These are phyloP conservation scores for Dissophora globulifera DNA, from an alignment of 192 early-diverging fungal genomes.

Conservation along the genomic window DNA sequence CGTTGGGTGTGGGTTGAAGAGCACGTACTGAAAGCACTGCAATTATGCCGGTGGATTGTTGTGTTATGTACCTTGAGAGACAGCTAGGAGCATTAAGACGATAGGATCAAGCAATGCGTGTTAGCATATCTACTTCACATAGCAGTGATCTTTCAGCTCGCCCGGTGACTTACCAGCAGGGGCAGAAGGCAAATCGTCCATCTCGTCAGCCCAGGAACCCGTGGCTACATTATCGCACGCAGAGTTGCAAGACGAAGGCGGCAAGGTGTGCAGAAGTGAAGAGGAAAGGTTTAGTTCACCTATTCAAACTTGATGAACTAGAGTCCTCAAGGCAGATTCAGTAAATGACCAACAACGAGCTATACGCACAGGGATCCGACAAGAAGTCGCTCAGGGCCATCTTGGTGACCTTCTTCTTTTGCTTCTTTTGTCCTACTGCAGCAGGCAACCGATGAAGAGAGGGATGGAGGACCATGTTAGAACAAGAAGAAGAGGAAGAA, in stretches of 20 bases:
- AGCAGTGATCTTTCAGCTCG: too few species aligned
- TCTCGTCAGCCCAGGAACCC: conserved; percentile 94
- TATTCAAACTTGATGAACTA: conserved; percentile 41
- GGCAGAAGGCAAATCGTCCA: conserved; percentile 86
- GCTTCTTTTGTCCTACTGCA: conserved; percentile 57
- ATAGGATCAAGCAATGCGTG: too few species aligned
- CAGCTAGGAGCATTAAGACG: conserved; percentile 15
- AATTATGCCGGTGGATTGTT: neutral
- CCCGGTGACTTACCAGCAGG: conserved; percentile 68
- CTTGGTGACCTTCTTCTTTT: conserved; percentile 87
- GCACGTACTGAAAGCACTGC: too few species aligned
- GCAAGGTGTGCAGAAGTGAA: neutral
- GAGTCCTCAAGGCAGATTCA: conserved; percentile 25
- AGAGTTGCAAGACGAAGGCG: neutral
- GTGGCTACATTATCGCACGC: conserved; percentile 52
- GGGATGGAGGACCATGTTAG: too few species aligned
- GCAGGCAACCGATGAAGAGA: neutral
- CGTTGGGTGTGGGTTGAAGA: too few species aligned
- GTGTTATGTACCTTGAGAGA: conserved; percentile 28
- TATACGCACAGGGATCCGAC: conserved; percentile 68
- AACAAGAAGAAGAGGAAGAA: too few species aligned
- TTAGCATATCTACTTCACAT: too few species aligned
- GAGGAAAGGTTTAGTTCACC: too few species aligned
- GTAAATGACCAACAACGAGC: neutral
- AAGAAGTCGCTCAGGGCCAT: conserved; percentile 91